Evolutionary conservation across 208 protist genomes (phyloP), one percentile per base, ranked within the genome.

Genomic region (Phytomonas sp.): DNA sequence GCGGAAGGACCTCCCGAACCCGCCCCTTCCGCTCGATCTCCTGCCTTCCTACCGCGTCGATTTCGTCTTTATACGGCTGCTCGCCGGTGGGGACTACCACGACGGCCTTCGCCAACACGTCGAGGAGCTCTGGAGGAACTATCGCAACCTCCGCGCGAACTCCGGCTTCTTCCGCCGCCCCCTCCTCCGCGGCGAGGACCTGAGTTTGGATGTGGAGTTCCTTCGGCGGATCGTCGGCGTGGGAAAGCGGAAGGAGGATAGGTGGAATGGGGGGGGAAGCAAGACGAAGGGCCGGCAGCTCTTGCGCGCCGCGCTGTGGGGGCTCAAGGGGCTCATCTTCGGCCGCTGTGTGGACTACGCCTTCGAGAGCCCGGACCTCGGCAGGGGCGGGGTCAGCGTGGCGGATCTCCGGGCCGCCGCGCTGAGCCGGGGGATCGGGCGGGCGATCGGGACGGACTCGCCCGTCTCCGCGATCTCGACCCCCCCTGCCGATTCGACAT

Each of bases 21-120:
- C 79, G 1, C 75, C 75, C 16, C 71, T 92, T 19, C 69, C 77
- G 0, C 33, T 52, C 2, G 79, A 75, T 19, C 71, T 91, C n/a
- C 79, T 93, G 1, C 78, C 82, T 2, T 16, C 33, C 33, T 93
- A 87, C 65, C 88, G 91, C 31, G 78, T 94, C 3, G 91, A 95
- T 71, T 95, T 93, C 73, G 83, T 77, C 6, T 95, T 94, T 68
- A 26, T 95, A 12, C 84, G 87, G 77, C 74, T 95, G 45, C 76
- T 95, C 14, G 59, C 81, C 26, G 88, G 91, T 6, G 79, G 84
- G 59, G 91, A 95, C 63, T 93, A 90, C 79, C 94, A 85, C 76
- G 68, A 84, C 12, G 91, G 91, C n/a, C 65, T 95, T 40, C 73
- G 56, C 67, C 0, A 42, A 72, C 59, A 79, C 66, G 66, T 34